These are phyloP conservation scores for Coniferiporia weirii DNA, from an alignment of 1,284 basidiomycete species.

Conservation along the genomic window DNA sequence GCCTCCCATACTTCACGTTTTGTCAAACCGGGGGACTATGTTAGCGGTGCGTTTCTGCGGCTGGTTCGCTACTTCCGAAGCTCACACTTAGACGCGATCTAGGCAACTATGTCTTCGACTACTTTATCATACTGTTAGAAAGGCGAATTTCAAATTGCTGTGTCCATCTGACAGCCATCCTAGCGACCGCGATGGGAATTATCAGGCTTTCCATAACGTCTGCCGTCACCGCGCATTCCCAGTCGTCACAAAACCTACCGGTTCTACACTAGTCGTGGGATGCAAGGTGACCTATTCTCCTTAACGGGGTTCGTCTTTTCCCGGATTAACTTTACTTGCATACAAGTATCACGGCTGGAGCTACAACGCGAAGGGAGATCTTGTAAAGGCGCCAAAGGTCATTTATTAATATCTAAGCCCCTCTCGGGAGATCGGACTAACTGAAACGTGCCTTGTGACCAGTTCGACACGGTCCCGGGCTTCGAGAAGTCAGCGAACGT, in stretches of 20 bases:
- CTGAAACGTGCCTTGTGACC: neutral
- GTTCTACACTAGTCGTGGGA: constrained; percentile 22
- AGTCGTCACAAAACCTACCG: constrained; percentile 22
- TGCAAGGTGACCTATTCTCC: constrained; percentile 18
- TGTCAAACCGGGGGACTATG: constrained; percentile 24
- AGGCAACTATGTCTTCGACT: constrained; percentile 18
- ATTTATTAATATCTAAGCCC: neutral
- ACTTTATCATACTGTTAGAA: constrained; percentile 16
- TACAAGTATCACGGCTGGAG: constrained; percentile 25
- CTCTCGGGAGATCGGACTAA: neutral
- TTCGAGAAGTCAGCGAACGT: constrained; percentile 25
- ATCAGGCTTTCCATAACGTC: constrained; percentile 22
- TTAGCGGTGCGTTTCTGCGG: constrained; percentile 14
- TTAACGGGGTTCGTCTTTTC: neutral
- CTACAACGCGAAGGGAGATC: constrained; percentile 23
- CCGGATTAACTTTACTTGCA: neutral
- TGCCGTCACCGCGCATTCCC: constrained; percentile 26
- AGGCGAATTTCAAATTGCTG: neutral
- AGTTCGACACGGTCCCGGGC: constrained; percentile 23
- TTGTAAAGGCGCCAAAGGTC: constrained; percentile 25
- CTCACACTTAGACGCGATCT: neutral
- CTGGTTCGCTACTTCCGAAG: neutral
- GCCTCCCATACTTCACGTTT: constrained; percentile 23
- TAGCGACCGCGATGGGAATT: constrained; percentile 21
- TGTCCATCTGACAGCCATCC: neutral